A percentile compares a stretch with the other conserved stretches of the same genome.
These are phyloP conservation scores for Picochlorum sp. DNA, from an alignment of 139 green algal genomes.

Conservation along the genomic window DNA sequence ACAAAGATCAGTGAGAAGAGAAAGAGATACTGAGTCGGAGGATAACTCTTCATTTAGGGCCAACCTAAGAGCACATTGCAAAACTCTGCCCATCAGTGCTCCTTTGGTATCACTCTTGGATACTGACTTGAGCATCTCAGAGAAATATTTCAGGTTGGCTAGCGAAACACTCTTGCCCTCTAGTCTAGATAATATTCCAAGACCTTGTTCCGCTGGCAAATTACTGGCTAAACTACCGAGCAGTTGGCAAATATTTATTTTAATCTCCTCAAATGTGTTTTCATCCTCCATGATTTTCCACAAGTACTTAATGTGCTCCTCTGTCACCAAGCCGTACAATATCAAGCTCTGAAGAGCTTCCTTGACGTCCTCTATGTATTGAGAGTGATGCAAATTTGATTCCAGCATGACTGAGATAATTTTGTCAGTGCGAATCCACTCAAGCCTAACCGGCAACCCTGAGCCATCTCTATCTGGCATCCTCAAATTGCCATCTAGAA, in stretches of 20 bases:
- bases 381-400: slow-evolving; percentile 76
- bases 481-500: neutral
- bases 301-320: slow-evolving; percentile 63
- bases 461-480: neutral
- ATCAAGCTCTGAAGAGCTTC: slow-evolving; percentile 46
- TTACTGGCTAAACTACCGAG: slow-evolving; percentile 52
- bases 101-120: too few species aligned
- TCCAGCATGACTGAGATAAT: slow-evolving; percentile 63
- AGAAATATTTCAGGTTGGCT: too few species aligned
- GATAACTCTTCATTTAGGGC: too few species aligned
- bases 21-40: too few species aligned
- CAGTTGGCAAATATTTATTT: slow-evolving; percentile 63
- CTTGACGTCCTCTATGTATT: slow-evolving; percentile 73
- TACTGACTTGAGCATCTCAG: too few species aligned
- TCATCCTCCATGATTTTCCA: slow-evolving; percentile 71
- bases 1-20: too few species aligned
- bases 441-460: slow-evolving; percentile 21
- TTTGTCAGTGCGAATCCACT: slow-evolving; percentile 52
- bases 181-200: neutral
- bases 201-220: slow-evolving; percentile 18
- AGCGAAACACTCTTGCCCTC: neutral
- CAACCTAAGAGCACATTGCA: too few species aligned
- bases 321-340: slow-evolving; percentile 24
- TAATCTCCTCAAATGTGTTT: slow-evolving; percentile 76
- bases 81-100: too few species aligned